Conservation (phyloP, 768 basidiomycete genomes). For the Crepidotus variabilis region DNA sequence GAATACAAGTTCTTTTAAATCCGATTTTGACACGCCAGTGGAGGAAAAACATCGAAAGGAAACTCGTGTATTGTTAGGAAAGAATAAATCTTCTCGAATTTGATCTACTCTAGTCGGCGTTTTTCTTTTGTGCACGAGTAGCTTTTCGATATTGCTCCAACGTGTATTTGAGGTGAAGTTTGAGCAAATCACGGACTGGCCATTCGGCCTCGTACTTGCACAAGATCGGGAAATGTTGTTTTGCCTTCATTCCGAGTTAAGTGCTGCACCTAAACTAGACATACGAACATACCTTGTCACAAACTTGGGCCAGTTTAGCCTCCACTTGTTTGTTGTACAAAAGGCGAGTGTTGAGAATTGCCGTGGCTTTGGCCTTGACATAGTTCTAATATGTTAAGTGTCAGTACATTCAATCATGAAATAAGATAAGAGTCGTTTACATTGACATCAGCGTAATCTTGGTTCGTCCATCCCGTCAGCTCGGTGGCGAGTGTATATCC, state of each 20-base stretch:
- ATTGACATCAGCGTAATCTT: not conserved
- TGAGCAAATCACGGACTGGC: slow-evolving; percentile 4
- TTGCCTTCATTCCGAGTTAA: not conserved
- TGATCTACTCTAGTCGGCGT: no score
- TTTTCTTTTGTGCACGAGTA: no score
- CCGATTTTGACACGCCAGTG: no score
- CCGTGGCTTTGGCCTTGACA: not conserved
- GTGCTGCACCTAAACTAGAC: not conserved
- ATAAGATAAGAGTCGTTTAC: not conserved
- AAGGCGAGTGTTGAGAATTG: not conserved
- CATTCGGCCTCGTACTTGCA: slow-evolving; percentile 1
- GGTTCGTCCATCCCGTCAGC: not conserved
- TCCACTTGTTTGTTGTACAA: not conserved
- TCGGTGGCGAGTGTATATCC: slow-evolving; percentile 1
- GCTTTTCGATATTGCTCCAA: no score
- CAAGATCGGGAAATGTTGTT: not conserved
- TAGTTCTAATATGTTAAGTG: not conserved
- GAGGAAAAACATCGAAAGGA: no score
- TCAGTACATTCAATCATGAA: not conserved
- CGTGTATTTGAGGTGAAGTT: slow-evolving; percentile 3
- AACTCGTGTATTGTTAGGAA: no score
- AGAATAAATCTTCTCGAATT: no score
- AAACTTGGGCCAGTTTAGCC: not conserved
- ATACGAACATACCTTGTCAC: not conserved
- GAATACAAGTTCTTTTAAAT: no score